Percentiles rank a stretch among this genome's conserved stretches.
These are phyloP conservation scores for Mortierella sp. DNA, from an alignment of 371 early-diverging fungal species.

Conservation along the genomic window DNA sequence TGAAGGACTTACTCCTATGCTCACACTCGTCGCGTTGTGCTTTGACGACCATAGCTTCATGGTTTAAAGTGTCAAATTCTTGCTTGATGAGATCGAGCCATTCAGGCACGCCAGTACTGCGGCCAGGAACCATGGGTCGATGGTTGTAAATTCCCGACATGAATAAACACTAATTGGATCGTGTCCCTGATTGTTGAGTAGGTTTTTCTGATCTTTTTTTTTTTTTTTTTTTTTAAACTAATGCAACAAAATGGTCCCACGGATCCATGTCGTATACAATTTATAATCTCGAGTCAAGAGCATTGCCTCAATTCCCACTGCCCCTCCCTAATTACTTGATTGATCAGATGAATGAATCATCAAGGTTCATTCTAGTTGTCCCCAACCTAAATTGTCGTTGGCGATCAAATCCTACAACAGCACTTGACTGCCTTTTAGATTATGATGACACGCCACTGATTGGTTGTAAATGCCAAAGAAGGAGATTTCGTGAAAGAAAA, in stretches of 20 bases:
- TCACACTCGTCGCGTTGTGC: constrained; percentile 91
- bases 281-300: too few relatives aligned
- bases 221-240: background rate
- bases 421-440: background rate
- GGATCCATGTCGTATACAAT: too few relatives aligned
- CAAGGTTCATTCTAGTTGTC: background rate
- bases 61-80: constrained; percentile 85
- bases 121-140: constrained; percentile 81
- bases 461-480: background rate
- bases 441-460: background rate
- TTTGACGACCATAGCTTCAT: constrained; percentile 81
- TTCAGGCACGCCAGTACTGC: constrained; percentile 74
- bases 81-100: constrained; percentile 85
- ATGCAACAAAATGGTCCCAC: too few relatives aligned
- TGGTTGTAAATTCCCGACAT: constrained; percentile 85
- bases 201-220: constrained; percentile 1
- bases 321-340: background rate
- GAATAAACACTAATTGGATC: constrained; percentile 4
- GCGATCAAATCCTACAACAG: background rate
- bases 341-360: background rate
- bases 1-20: constrained; percentile 82
- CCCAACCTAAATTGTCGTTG: too few relatives aligned
- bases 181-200: constrained; percentile 1
- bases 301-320: too few relatives aligned
- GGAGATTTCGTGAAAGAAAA: background rate